Base-by-base conservation (phyloP, 129 eudicot species). In the Lactuca saligna region DNA sequence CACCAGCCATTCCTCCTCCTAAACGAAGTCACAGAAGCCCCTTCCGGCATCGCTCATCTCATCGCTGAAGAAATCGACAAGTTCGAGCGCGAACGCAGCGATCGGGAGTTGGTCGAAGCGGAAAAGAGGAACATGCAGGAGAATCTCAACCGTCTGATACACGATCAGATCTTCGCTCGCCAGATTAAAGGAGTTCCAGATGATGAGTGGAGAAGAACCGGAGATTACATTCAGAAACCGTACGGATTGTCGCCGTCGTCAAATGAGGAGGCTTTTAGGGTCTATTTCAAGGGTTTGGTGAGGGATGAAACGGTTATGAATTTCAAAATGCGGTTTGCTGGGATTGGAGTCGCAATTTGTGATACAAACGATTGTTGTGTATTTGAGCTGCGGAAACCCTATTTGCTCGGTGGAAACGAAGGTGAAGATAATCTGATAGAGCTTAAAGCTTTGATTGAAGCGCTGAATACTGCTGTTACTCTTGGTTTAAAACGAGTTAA, bases 91-190 rank as follows among this genome's bases (percentile, higher is more conserved):
- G 59, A 66, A n/a, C 74, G 69, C 8, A 41, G 37, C 53, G 88
- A 84, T 20, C 84, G 71, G 33, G 41, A 69, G 57, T 7, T 62
- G 13, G 83, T 65, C 3, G 65, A 81, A 29, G 65, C 11, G 17
- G 88, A 78, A 69, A 51, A 37, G 68, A 59, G 41, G 55, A 51
- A 42, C n/a, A 25, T 63, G 39, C 72, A 59, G 4, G 69, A 78
- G 38, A 82, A 80, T 70, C 77, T 84, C 64, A 53, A 63, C 82
- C 88, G 84, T 14, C 72, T 73, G n/a, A 70, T 82, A 35, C 95
- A 86, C 78, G 97, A 87, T 62, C 95, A 75, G 75, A 74, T 77
- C 7, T 78, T 86, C 53, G 95, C 97, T 4, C 76, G 82, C 9
- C 79, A 86, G 50, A 61, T 90, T 7, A 44, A 17, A 6, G 31